These are phyloP conservation scores for Rhypophila decipiens DNA, from an alignment of 495 filamentous ascomycete genomes.

Conservation along the genomic window DNA sequence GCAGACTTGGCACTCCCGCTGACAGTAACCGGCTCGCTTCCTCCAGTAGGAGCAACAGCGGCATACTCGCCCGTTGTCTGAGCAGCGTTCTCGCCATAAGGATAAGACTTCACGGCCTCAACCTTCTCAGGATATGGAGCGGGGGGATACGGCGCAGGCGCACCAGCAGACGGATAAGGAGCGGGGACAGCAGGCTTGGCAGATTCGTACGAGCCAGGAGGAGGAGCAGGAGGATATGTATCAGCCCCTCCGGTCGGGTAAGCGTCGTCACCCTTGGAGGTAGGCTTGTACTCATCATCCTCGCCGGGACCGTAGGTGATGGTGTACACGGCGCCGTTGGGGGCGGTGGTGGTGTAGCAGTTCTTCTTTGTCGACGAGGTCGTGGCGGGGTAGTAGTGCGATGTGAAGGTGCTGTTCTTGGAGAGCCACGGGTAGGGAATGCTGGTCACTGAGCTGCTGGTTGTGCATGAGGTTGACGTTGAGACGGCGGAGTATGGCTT, in stretches of 20 bases:
- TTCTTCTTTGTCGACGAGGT: slow-evolving; percentile 46
- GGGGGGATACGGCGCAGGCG: neutral
- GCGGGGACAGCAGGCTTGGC: neutral
- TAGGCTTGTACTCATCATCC: neutral
- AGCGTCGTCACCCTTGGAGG: neutral
- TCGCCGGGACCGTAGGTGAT: slow-evolving; percentile 37
- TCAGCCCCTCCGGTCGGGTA: too few species aligned
- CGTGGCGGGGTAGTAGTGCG: slow-evolving; percentile 1
- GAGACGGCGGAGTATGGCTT: slow-evolving; percentile 13
- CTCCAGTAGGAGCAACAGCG: too few species aligned
- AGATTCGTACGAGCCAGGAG: too few species aligned
- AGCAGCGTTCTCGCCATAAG: neutral
- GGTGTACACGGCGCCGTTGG: slow-evolving; percentile 42
- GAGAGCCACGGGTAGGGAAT: slow-evolving; percentile 54
- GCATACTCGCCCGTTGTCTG: neutral
- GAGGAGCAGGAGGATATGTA: too few species aligned
- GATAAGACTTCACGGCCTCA: neutral
- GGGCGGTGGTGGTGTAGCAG: slow-evolving; percentile 30
- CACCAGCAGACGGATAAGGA: neutral
- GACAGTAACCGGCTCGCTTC: neutral
- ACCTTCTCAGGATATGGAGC: neutral
- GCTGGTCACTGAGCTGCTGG: slow-evolving; percentile 50
- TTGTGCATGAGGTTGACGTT: slow-evolving; percentile 24
- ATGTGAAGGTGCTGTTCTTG: slow-evolving; percentile 11
- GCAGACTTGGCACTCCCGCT: neutral